Percentiles rank a stretch among this genome's conserved stretches.
phyloP scores from a whole-genome alignment of 345 rosid species.

The Nephelium lappaceum region DNA sequence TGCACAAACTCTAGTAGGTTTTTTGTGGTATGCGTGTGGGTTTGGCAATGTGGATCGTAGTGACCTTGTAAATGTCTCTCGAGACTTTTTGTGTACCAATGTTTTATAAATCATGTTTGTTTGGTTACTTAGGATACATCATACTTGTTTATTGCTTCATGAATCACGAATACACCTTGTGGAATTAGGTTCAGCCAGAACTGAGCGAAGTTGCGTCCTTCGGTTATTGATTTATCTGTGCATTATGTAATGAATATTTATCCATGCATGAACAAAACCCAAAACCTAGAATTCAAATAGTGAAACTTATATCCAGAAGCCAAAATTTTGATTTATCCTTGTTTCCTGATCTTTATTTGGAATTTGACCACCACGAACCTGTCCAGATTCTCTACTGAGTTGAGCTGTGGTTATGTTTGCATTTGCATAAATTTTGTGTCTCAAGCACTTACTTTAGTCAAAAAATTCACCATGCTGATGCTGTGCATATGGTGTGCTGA shows the following conservation, averaged over 20 bases:
- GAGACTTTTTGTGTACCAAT: neutral
- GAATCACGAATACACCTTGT: too few species aligned
- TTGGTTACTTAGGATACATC: too few species aligned
- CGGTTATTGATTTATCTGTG: too few species aligned
- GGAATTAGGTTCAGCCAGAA: too few species aligned
- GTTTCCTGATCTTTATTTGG: neutral
- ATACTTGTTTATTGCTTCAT: too few species aligned
- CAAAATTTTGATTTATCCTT: too few species aligned
- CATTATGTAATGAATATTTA: too few species aligned
- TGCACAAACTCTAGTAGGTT: neutral
- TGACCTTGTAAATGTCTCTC: conserved; percentile 6
- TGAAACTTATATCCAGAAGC: too few species aligned
- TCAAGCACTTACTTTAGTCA: neutral
- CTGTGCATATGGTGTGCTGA: neutral
- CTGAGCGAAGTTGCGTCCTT: too few species aligned
- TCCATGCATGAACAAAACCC: too few species aligned
- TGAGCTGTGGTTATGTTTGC: neutral
- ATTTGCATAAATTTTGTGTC: neutral
- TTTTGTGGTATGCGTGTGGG: neutral
- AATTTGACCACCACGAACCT: neutral
- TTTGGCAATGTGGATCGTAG: neutral
- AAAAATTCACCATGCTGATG: neutral
- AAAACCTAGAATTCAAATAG: too few species aligned
- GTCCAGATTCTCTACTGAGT: too few species aligned
- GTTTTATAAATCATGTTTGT: neutral